A percentile compares a stretch with the other conserved stretches of the same genome.
Evolutionary conservation across 2,329 filamentous ascomycete genomes (phyloP).

Genomic region (Sordariomycetes sp.): DNA sequence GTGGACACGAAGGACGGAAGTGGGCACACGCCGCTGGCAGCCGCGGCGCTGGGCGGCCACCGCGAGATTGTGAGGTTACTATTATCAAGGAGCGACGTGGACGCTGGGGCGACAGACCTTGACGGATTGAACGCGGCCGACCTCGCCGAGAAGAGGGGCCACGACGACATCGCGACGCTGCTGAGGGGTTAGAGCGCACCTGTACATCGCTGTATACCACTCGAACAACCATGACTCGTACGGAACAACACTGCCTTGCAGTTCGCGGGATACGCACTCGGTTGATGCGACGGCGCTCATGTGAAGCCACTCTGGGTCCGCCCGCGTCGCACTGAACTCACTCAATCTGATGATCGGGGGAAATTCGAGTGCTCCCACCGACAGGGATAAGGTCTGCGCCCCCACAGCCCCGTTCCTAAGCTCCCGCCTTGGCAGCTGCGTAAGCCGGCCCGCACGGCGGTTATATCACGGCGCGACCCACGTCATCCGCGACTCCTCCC

Average conservation of each 20-base stretch:
- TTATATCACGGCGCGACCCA: neutral
- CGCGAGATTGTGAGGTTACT: conserved; percentile 1
- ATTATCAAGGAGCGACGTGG: neutral
- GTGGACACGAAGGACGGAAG: neutral
- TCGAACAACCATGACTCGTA: too few species aligned
- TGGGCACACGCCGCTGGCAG: conserved; percentile 5
- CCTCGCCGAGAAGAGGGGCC: conserved; percentile 1
- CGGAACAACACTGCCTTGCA: too few species aligned
- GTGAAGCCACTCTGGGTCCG: neutral
- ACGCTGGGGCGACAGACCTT: neutral
- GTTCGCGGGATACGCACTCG: too few species aligned
- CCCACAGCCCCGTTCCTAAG: neutral
- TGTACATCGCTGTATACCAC: neutral
- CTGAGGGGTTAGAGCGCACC: neutral
- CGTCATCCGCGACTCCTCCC: neutral
- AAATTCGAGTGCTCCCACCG: neutral
- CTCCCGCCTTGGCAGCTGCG: neutral
- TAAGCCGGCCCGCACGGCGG: neutral
- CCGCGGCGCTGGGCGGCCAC: conserved; percentile 3
- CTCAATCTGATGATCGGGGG: neutral
- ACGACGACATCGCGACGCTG: neutral
- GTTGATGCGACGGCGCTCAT: neutral
- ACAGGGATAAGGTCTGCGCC: neutral
- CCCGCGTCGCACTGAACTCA: neutral
- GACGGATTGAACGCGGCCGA: neutral